Evolutionary conservation across 257 asterid genomes (phyloP).

Genomic region (Penstemon davidsonii): DNA sequence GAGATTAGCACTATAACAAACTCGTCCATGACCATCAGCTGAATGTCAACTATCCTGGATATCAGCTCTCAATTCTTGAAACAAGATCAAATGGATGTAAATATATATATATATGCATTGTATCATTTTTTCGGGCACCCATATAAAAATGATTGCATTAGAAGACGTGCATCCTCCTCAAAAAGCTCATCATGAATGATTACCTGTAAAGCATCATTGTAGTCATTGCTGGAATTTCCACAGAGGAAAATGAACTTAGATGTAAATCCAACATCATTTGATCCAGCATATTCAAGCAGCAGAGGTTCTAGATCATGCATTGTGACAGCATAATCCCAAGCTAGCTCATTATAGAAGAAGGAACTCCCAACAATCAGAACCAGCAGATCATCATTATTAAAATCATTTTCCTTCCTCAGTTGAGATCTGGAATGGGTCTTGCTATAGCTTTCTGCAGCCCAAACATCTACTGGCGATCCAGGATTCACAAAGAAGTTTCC

Average conservation of each 20-base stretch:
- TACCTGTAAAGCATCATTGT: constrained; percentile 82
- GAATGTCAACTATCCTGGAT: constrained; percentile 3
- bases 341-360: constrained; percentile 66
- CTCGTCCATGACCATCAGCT: constrained; percentile 23
- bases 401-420: constrained; percentile 73
- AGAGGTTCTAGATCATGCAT: constrained; percentile 77
- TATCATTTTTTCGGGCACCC: constrained; percentile 7
- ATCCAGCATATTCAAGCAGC: constrained; percentile 69
- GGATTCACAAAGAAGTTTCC: constrained; percentile 99
- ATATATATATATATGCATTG: background rate
- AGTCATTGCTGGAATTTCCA: constrained; percentile 81
- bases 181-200: constrained; percentile 14
- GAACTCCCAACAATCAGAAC: constrained; percentile 92
- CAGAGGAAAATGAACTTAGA: constrained; percentile 73
- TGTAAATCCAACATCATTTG: constrained; percentile 45
- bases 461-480: constrained; percentile 89
- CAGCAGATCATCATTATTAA: constrained; percentile 65
- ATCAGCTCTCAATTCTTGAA: constrained; percentile 16
- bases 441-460: constrained; percentile 91
- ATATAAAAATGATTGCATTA: constrained; percentile 10
- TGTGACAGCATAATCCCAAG: constrained; percentile 80
- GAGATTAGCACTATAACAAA: constrained; percentile 1
- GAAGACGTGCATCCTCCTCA: background rate
- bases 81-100: constrained; percentile 9
- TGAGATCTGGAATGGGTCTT: constrained; percentile 72